Percentiles rank a stretch among this genome's conserved stretches.
Conservation (phyloP, 2,329 filamentous ascomycete species). For the Ophiostoma ips region DNA sequence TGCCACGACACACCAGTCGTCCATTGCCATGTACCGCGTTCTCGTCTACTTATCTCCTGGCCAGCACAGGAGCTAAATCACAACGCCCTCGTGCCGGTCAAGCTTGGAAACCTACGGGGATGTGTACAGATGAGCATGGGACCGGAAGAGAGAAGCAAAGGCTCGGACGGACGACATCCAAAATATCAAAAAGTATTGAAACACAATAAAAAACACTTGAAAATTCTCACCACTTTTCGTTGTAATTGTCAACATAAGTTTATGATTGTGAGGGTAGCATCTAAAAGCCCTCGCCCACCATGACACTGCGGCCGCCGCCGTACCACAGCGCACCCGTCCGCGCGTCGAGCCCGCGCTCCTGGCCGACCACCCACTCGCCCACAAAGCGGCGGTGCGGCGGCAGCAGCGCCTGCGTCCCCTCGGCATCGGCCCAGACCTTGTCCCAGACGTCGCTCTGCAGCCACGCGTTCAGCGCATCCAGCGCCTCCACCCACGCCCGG, state of each 20-base stretch:
- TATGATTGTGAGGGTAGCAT: background rate
- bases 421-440: conserved; percentile 15
- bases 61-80: too few relatives aligned
- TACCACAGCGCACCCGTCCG: conserved; percentile 74
- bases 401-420: conserved; percentile 1
- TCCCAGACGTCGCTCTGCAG: conserved; percentile 60
- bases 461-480: conserved; percentile 68
- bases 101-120: too few relatives aligned
- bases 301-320: conserved; percentile 61
- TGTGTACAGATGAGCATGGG: background rate
- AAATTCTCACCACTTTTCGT: background rate
- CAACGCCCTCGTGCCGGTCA: too few relatives aligned
- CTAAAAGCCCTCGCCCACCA: conserved; percentile 46
- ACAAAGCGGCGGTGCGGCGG: conserved; percentile 25
- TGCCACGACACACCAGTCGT: too few relatives aligned
- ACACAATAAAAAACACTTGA: conserved; percentile 5
- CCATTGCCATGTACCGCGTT: too few relatives aligned
- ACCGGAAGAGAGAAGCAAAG: background rate
- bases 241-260: background rate
- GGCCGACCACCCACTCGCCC: conserved; percentile 77
- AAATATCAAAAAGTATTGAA: conserved; percentile 7
- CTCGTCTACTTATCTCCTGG: too few relatives aligned
- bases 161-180: background rate
- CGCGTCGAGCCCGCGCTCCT: conserved; percentile 67
- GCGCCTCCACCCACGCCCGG: conserved; percentile 47